These are phyloP conservation scores for Kodamaea kaohsiungensis DNA, from an alignment of 805 yeast genomes.

Conservation along the genomic window DNA sequence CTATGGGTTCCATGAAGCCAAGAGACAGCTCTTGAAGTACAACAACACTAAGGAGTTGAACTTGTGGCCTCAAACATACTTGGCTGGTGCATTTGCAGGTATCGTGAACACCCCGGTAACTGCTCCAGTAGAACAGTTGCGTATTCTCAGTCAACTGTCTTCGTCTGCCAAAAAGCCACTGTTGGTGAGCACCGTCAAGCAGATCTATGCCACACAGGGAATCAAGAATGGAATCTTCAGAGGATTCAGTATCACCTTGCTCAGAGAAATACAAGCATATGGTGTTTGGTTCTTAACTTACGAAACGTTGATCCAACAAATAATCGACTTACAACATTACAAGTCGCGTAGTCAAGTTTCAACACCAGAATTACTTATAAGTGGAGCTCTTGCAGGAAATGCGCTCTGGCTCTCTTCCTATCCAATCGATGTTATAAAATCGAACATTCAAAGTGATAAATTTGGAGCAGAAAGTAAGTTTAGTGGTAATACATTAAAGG, in stretches of 20 bases:
- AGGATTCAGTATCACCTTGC: slow-evolving; percentile 53
- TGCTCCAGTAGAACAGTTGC: slow-evolving; percentile 65
- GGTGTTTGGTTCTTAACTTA: slow-evolving; percentile 74
- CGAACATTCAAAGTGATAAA: slow-evolving; percentile 53
- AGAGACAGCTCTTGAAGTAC: slow-evolving; percentile 50
- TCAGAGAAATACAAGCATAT: slow-evolving; percentile 69
- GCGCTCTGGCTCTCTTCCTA: slow-evolving; percentile 61
- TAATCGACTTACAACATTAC: slow-evolving; percentile 33
- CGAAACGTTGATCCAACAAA: slow-evolving; percentile 51
- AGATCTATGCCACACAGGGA: slow-evolving; percentile 47
- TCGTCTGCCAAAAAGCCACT: slow-evolving; percentile 17
- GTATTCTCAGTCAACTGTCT: slow-evolving; percentile 61
- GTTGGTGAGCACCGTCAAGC: slow-evolving; percentile 37
- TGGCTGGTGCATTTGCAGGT: slow-evolving; percentile 68
- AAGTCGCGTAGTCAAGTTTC: slow-evolving; percentile 48
- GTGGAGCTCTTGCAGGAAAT: slow-evolving; percentile 70
- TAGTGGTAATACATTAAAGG: slow-evolving; percentile 37
- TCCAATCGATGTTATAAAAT: slow-evolving; percentile 53
- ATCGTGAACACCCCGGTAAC: slow-evolving; percentile 63
- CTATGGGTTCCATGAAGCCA: slow-evolving; percentile 70
- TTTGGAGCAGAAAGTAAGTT: slow-evolving; percentile 48
- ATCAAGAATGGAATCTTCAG: slow-evolving; percentile 51
- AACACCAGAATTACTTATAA: slow-evolving; percentile 54
- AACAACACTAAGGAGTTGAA: slow-evolving; percentile 36
- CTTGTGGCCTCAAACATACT: slow-evolving; percentile 56